Evolutionary conservation across 495 filamentous ascomycete species (phyloP), one percentile per base, ranked within the genome.

Genomic region (Chaetomidium leptoderma): DNA sequence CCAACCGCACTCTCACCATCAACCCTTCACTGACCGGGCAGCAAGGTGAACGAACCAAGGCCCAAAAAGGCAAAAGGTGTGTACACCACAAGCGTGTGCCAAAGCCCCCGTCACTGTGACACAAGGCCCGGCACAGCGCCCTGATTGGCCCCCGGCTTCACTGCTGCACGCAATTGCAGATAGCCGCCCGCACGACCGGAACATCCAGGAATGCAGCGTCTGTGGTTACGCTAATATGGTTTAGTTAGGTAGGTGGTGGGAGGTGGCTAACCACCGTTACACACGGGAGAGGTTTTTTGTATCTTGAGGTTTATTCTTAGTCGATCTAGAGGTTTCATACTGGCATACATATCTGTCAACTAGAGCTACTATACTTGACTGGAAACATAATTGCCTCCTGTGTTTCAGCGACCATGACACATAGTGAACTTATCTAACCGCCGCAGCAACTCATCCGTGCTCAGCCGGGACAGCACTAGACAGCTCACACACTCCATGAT

Each of bases 91-190:
- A 4, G 39, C 11, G 16, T 43, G 50, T 47, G 42, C 16, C 14
- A n/a, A 30, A 36, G 53, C 6, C 7, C 30, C 36, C 27, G 14
- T 58, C 26, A 57, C 17, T 9, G 56, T 58, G 56, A 58, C 48
- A 53, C 37, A 45, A n/a, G 16, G 26, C 6, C 4, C 10, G 30
- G 47, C 47, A 36, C 37, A 1, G 37, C 29, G 6, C 21, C 42
- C 47, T 58, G 56, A 58, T 58, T 58, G 56, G 56, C 1, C 17
- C 33, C 35, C 16, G 2, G 6, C n/a, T 6, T 8, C 16, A 2
- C 23, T 46, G 35, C 53, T 60, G 58, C 58, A 49, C 58, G 52
- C 53, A 60, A 60, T 60, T 47, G 58, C 45, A 42, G 44, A 57
- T 58, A 58, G 59, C 54, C 59, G 59, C 59, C 48, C 29, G 36